A percentile compares a stretch with the other conserved stretches of the same genome.
phyloP scores from a whole-genome alignment of 768 basidiomycete species.

The Russula foetens region DNA sequence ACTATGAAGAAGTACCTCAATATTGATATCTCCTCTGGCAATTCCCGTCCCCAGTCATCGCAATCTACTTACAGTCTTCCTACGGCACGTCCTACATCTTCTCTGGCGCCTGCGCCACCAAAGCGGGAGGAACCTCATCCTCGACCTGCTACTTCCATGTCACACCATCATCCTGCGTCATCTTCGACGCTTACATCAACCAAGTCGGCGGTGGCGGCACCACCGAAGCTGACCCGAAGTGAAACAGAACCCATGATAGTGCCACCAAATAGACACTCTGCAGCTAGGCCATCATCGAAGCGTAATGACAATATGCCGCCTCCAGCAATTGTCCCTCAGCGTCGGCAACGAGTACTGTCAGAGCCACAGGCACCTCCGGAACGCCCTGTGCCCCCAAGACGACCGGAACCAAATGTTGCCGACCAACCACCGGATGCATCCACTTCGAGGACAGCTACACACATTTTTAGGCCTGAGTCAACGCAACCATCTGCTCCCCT shows the following conservation, averaged over 20 bases:
- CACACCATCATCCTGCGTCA: constrained; percentile 3
- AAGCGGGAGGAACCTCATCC: constrained; percentile 2
- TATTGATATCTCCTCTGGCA: constrained; percentile 1
- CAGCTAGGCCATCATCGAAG: neutral
- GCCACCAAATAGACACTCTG: neutral
- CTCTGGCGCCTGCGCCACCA: constrained; percentile 5
- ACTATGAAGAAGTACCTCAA: constrained; percentile 40
- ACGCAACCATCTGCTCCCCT: neutral
- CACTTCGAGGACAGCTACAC: constrained; percentile 1
- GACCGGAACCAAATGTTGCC: neutral
- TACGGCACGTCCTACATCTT: constrained; percentile 8
- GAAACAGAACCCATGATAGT: neutral
- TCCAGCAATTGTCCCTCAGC: constrained; percentile 7
- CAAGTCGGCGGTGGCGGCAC: neutral
- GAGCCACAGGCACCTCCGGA: neutral
- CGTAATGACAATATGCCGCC: constrained; percentile 12
- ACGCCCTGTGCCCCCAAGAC: neutral
- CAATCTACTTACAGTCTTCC: constrained; percentile 11
- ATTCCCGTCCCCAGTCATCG: constrained; percentile 16
- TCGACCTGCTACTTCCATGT: constrained; percentile 16
- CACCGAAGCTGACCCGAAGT: constrained; percentile 1
- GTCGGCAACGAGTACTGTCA: neutral
- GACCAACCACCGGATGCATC: neutral
- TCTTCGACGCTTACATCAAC: constrained; percentile 5
- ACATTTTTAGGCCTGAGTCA: constrained; percentile 11